Evolutionary conservation across 192 early-diverging fungal genomes (phyloP), one percentile per base, ranked within the genome.

Genomic region (Linderina pennispora): DNA sequence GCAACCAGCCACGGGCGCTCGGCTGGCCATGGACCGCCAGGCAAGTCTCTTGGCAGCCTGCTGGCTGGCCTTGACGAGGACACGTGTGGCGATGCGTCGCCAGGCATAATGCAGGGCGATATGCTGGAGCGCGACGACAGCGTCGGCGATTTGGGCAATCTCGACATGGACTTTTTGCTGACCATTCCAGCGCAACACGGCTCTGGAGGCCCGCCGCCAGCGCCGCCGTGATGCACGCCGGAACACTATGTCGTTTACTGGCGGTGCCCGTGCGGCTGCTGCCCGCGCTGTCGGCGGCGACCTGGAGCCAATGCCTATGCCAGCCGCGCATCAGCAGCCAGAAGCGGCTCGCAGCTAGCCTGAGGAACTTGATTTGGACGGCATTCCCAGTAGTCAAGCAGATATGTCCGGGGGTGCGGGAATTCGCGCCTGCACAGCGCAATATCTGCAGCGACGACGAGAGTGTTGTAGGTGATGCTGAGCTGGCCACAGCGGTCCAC

Each of bases 171-270:
- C 25, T 69, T 69, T 46, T 14, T 69, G 50, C 54, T 69, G 4
- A 69, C 65, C 15, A 69, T 69, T n/a, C 26, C 65, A 69, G 46
- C 53, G 58, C 32, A 69, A 69, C 26, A 62, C 65, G 2, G 65
- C 65, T 0, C 58, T 69, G 11, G 65, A 69, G 31, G 65, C 65
- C 36, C 44, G 65, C 23, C 53, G 65, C 16, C 65, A 69, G 48
- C 44, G 65, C 8, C 65, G 65, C 16, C 58, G 65, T 36, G 65
- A 69, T 40, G 62, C 65, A 5, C 65, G 65, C 21, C 58, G 65
- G 25, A 69, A 60, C 46, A 69, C 65, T 17, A 31, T 69, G 51
- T 69, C 65, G 16, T 56, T 62, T 33, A 32, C n/a, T n/a, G n/a
- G n/a, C n/a, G n/a, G n/a, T n/a, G n/a, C n/a, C n/a, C n/a, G n/a